Evolutionary conservation across 1,284 basidiomycete species (phyloP).

Genomic region (Heliocybe sulcata): DNA sequence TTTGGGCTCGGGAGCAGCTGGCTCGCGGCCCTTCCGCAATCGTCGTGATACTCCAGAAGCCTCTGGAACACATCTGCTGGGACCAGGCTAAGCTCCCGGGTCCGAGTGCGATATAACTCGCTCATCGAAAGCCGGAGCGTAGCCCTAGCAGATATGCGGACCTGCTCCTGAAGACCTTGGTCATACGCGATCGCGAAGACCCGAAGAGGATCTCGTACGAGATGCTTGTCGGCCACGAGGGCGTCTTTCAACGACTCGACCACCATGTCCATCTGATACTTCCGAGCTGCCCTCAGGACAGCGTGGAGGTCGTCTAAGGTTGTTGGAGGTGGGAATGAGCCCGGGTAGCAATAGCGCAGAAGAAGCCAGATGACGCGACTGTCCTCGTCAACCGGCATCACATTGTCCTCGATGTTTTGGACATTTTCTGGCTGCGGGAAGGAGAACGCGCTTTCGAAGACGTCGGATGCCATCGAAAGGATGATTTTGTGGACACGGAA

Average conservation of each 20-base stretch:
- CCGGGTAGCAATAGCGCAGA: neutral
- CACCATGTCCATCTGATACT: neutral
- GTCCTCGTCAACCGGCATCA: neutral
- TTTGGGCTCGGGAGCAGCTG: neutral
- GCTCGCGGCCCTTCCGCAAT: neutral
- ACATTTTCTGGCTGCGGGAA: neutral
- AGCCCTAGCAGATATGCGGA: conserved; percentile 1
- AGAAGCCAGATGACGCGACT: neutral
- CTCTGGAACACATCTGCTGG: neutral
- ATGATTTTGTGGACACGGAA: conserved; percentile 2
- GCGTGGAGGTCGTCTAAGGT: neutral
- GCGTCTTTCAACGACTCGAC: neutral
- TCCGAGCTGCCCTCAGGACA: neutral
- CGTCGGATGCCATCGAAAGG: neutral
- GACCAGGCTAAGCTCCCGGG: conserved; percentile 1
- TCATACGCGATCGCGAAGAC: conserved; percentile 5
- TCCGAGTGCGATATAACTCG: neutral
- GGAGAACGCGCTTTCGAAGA: conserved; percentile 5
- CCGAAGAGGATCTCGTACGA: neutral
- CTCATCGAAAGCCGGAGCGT: neutral
- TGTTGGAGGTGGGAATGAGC: neutral
- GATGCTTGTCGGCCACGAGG: neutral
- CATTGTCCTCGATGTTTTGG: neutral
- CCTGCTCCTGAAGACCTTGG: conserved; percentile 1
- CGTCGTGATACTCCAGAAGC: conserved; percentile 2